phyloP scores from a whole-genome alignment of 192 early-diverging fungal genomes.

The Coemansia sp. region DNA sequence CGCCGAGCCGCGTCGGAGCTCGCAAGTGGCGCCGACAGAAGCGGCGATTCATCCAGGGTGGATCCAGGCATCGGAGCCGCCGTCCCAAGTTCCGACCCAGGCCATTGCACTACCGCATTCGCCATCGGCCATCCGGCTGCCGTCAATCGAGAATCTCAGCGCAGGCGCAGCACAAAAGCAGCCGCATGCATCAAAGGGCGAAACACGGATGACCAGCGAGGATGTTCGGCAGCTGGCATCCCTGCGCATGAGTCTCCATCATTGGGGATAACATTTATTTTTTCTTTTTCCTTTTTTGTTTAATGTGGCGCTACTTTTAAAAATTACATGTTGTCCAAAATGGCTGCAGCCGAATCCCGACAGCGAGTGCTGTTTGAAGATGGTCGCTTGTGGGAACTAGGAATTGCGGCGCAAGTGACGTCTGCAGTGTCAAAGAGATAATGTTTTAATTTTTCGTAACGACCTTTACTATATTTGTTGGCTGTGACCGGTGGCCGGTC shows the following conservation, averaged over 20 bases:
- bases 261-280: constrained; percentile 10
- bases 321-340: too few relatives aligned
- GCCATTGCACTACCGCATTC: constrained; percentile 8
- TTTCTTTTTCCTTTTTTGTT: neutral
- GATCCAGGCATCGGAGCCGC: neutral
- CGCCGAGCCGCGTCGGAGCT: constrained; percentile 2
- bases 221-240: constrained; percentile 48
- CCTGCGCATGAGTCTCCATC: constrained; percentile 37
- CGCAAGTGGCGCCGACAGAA: neutral
- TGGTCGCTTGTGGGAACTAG: too few relatives aligned
- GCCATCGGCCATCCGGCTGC: constrained; percentile 19
- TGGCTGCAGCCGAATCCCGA: too few relatives aligned
- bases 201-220: constrained; percentile 44
- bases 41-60: constrained; percentile 7
- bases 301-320: too few relatives aligned
- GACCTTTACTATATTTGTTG: too few relatives aligned
- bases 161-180: constrained; percentile 5
- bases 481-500: too few relatives aligned
- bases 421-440: too few relatives aligned
- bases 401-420: too few relatives aligned
- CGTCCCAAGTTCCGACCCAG: neutral
- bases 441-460: too few relatives aligned
- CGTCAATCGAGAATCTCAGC: constrained; percentile 33
- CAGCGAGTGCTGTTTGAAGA: too few relatives aligned
- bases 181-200: neutral